Evolutionary conservation across 2,329 filamentous ascomycete genomes (phyloP).

Genomic region (Bipolaris oryzae): DNA sequence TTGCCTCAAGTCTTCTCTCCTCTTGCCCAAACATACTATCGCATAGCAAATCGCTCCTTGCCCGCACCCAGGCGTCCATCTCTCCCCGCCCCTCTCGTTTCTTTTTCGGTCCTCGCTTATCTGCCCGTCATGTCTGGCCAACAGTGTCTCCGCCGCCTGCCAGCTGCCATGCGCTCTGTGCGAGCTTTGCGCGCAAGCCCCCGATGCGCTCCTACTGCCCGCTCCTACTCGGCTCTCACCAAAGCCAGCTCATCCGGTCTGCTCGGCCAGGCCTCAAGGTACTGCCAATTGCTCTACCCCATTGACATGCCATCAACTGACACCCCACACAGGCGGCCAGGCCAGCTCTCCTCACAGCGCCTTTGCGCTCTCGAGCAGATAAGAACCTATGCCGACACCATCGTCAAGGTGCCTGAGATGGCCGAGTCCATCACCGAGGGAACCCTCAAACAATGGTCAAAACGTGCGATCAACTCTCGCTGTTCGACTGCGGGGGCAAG

Average conservation of each 20-base stretch:
- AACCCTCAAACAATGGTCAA: constrained; percentile 93
- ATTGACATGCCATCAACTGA: constrained; percentile 18
- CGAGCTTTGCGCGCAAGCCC: constrained; percentile 39
- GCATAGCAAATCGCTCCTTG: not conserved
- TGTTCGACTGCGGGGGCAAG: not conserved
- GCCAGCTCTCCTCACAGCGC: constrained; percentile 34
- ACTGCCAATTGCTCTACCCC: not conserved
- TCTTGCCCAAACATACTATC: not conserved
- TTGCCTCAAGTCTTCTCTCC: constrained; percentile 33
- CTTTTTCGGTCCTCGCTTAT: constrained; percentile 11
- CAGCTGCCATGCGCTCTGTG: constrained; percentile 37
- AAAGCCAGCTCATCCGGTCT: constrained; percentile 44
- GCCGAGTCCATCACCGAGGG: constrained; percentile 98
- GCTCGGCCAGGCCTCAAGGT: constrained; percentile 40
- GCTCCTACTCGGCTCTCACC: constrained; percentile 44
- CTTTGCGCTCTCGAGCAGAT: constrained; percentile 40
- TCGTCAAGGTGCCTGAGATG: constrained; percentile 96
- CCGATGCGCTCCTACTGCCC: constrained; percentile 35
- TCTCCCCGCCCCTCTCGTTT: constrained; percentile 14
- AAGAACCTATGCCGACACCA: constrained; percentile 68
- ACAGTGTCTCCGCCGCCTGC: constrained; percentile 48
- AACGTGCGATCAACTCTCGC: constrained; percentile 57
- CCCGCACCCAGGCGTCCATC: constrained; percentile 16
- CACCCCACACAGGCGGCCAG: constrained; percentile 32
- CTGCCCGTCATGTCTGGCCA: constrained; percentile 43